These are phyloP conservation scores for Stemphylium beticola DNA, from an alignment of 2,329 filamentous ascomycete species.

Conservation along the genomic window DNA sequence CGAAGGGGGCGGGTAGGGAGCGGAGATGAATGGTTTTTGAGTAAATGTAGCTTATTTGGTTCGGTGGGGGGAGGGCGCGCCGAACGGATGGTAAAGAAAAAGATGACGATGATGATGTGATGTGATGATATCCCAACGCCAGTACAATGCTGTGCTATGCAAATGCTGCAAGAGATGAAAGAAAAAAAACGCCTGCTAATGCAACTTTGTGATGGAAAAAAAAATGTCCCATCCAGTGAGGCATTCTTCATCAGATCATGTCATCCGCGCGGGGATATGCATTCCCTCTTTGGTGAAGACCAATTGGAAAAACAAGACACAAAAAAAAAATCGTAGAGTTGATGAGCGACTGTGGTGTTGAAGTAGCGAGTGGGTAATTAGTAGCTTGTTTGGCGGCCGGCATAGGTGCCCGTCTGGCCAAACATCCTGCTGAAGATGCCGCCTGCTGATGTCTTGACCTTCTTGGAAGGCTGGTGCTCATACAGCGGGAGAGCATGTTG, in stretches of 20 bases:
- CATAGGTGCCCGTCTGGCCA: slow-evolving; percentile 34
- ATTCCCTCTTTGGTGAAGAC: neutral
- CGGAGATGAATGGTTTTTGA: slow-evolving; percentile 7
- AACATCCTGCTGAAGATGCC: slow-evolving; percentile 51
- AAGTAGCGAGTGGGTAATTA: slow-evolving; percentile 35
- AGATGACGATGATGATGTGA: neutral
- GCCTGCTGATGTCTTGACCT: slow-evolving; percentile 45
- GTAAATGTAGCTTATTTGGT: neutral
- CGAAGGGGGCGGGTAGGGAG: neutral
- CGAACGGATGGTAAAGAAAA: neutral
- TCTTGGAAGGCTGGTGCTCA: slow-evolving; percentile 50
- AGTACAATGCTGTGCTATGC: slow-evolving; percentile 13
- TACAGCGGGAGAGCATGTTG: slow-evolving; percentile 47
- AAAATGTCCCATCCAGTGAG: slow-evolving; percentile 18
- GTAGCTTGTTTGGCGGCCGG: slow-evolving; percentile 37
- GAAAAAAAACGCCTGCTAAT: slow-evolving; percentile 10
- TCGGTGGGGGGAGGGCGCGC: no score
- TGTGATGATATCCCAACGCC: slow-evolving; percentile 13
- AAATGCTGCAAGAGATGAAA: slow-evolving; percentile 8
- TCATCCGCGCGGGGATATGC: slow-evolving; percentile 1
- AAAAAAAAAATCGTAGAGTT: slow-evolving; percentile 27
- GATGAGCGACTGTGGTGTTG: slow-evolving; percentile 31
- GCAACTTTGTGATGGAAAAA: slow-evolving; percentile 11
- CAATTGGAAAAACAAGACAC: slow-evolving; percentile 5
- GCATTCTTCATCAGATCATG: slow-evolving; percentile 15